Evolutionary conservation across 352 stramenopile species (phyloP).

Genomic region (Globisporangium mamillatum): DNA sequence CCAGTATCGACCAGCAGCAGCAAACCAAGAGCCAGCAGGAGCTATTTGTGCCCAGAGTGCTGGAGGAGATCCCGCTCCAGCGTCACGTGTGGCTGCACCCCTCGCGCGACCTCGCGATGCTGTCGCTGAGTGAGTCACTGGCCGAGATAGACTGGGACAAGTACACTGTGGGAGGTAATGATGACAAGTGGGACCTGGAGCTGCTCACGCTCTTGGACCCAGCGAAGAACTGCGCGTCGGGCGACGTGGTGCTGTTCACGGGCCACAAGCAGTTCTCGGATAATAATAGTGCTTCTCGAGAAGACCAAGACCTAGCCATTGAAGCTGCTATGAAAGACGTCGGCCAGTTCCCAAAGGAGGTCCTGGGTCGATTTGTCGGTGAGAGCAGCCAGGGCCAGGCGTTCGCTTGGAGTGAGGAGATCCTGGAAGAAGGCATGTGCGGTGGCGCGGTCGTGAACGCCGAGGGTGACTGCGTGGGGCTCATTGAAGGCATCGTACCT

Average conservation of each 20-base stretch:
- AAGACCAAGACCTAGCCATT: constrained; percentile 10
- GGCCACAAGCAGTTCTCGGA: constrained; percentile 40
- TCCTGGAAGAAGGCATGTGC: constrained; percentile 83
- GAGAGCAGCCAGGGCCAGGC: constrained; percentile 54
- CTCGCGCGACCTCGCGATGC: constrained; percentile 55
- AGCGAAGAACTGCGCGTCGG: constrained; percentile 19
- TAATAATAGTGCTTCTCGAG: background rate
- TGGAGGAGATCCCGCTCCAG: constrained; percentile 56
- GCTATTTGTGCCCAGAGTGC: constrained; percentile 29
- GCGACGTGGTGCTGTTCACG: constrained; percentile 47
- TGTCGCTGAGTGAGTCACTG: constrained; percentile 40
- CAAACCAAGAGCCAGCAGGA: background rate
- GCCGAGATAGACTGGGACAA: constrained; percentile 22
- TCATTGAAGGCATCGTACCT: constrained; percentile 81
- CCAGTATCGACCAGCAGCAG: background rate
- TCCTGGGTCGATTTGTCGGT: constrained; percentile 59
- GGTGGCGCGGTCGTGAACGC: constrained; percentile 59
- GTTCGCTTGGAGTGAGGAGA: constrained; percentile 70
- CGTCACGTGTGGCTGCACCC: constrained; percentile 51
- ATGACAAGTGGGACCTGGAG: constrained; percentile 31
- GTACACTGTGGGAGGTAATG: background rate
- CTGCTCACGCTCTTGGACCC: constrained; percentile 30
- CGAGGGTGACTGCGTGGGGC: constrained; percentile 46
- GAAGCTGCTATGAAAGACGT: constrained; percentile 8
- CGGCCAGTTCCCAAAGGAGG: constrained; percentile 43